Evolutionary conservation across 768 basidiomycete genomes (phyloP).

Genomic region (Leucosporidium creatinivorum): DNA sequence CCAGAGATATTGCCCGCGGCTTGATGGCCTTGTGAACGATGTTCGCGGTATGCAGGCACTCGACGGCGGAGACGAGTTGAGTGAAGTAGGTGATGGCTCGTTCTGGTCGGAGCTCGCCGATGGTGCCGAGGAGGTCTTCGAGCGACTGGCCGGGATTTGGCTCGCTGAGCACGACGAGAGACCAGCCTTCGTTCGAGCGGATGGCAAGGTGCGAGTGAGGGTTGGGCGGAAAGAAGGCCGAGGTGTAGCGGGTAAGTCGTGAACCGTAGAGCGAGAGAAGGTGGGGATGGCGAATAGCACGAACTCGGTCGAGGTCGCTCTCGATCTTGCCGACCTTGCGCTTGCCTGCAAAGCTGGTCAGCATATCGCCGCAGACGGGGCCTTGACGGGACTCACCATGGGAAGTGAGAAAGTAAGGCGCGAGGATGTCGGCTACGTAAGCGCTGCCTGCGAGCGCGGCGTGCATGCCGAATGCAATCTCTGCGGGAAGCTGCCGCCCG

Average conservation of each 20-base stretch:
- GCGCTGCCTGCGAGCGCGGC: conserved; percentile 13
- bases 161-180: conserved; percentile 23
- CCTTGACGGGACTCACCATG: conserved; percentile 7
- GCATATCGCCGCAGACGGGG: background rate
- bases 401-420: conserved; percentile 26
- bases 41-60: conserved; percentile 15
- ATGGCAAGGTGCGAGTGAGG: background rate
- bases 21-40: conserved; percentile 25
- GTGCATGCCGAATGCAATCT: background rate
- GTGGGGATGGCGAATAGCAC: conserved; percentile 17
- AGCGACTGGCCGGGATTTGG: conserved; percentile 7
- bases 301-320: conserved; percentile 21
- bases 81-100: conserved; percentile 21
- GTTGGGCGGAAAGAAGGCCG: conserved; percentile 16
- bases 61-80: conserved; percentile 23
- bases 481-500: conserved; percentile 6
- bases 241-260: conserved; percentile 24
- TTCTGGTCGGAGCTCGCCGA: conserved; percentile 31
- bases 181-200: conserved; percentile 20
- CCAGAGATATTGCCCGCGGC: conserved; percentile 8
- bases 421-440: conserved; percentile 22
- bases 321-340: conserved; percentile 31
- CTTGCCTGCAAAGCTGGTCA: background rate
- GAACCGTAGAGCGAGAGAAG: conserved; percentile 24
- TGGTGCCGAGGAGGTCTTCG: conserved; percentile 16